Base-by-base conservation (phyloP, 2,329 filamentous ascomycete species). In the Cordyceps pruinosa region DNA sequence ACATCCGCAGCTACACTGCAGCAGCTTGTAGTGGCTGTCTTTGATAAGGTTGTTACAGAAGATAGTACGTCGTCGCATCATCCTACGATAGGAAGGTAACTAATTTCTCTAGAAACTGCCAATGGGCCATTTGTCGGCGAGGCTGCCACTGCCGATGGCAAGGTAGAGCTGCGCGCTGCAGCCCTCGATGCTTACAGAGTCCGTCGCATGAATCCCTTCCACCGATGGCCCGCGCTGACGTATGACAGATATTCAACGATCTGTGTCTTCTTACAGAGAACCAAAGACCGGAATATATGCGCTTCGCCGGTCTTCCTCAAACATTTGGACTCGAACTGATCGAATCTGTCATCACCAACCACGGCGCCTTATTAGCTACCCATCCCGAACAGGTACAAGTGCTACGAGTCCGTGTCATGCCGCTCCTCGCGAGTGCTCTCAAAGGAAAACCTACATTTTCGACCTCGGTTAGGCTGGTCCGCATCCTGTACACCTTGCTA, bases 1-100 rank as follows among this genome's bases (percentile, higher is more conserved):
- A 97, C 95, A 1, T 94, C 94, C 10, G 90, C 93, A 26, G 94
- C 94, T n/a, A 97, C 94, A 2, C 76, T 99, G 55, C 93, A 97
- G 72, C 94, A 97, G 70, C 81, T 99, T 15, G 86, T 97, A 8
- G 90, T 94, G 32, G 88, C 89, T 1, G 88, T 96, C 0, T 97
- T 97, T 71, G 94, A 97, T 69, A 94, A 95, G 69, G 90, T 97
- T 2, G 82, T 86, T 1, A 75, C 77, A 6, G 91, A 97, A 75
- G 91, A 97, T 69, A 86, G 86, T 87, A 72, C 69, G 83, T 78
- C 49, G 21, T 46, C 28, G n/a, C 26, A 10, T 19, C 9, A 13
- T 25, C 1, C 10, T 17, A 1, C 13, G n/a, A n/a, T 21, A 2
- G 23, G 15, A 23, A 8, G 3, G 3, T 37, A 52, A 10, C 61